Evolutionary conservation across 192 early-diverging fungal genomes (phyloP).

Genomic region (Neocallimastix lanati): DNA sequence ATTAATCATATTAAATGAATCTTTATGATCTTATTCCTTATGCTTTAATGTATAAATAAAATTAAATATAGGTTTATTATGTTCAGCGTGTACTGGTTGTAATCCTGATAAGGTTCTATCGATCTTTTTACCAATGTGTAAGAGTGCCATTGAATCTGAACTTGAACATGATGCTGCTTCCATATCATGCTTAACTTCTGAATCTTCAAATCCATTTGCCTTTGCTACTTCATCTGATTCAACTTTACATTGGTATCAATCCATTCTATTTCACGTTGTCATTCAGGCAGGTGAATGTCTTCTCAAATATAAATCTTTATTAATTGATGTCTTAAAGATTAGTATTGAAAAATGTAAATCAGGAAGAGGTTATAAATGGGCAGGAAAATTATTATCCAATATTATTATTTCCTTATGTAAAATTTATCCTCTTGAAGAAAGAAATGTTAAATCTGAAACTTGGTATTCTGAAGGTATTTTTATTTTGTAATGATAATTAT

Average conservation of each 20-base stretch:
- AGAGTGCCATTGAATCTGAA: constrained; percentile 34
- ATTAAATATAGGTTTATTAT: constrained; percentile 5
- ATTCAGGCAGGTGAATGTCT: constrained; percentile 20
- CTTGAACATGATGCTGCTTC: constrained; percentile 44
- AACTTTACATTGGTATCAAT: constrained; percentile 61
- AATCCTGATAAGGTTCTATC: constrained; percentile 23
- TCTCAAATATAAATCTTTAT: constrained; percentile 23
- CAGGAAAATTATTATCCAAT: constrained; percentile 33
- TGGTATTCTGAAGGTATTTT: constrained; percentile 41
- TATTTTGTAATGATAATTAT: too few relatives aligned
- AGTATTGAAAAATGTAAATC: constrained; percentile 34
- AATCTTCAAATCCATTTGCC: constrained; percentile 16
- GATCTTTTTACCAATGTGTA: constrained; percentile 36
- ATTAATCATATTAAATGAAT: too few relatives aligned
- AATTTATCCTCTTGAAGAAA: constrained; percentile 36
- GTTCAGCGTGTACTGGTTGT: constrained; percentile 15
- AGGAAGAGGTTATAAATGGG: constrained; percentile 49
- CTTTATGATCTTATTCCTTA: too few relatives aligned
- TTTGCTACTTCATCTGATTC: constrained; percentile 38
- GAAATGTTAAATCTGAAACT: constrained; percentile 18
- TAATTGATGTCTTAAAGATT: constrained; percentile 19
- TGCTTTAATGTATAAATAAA: too few relatives aligned
- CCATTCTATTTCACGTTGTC: constrained; percentile 38
- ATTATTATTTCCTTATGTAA: constrained; percentile 20
- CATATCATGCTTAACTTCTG: constrained; percentile 12